Evolutionary conservation across 495 filamentous ascomycete species (phyloP).

Genomic region (Penicillium robsamsonii): DNA sequence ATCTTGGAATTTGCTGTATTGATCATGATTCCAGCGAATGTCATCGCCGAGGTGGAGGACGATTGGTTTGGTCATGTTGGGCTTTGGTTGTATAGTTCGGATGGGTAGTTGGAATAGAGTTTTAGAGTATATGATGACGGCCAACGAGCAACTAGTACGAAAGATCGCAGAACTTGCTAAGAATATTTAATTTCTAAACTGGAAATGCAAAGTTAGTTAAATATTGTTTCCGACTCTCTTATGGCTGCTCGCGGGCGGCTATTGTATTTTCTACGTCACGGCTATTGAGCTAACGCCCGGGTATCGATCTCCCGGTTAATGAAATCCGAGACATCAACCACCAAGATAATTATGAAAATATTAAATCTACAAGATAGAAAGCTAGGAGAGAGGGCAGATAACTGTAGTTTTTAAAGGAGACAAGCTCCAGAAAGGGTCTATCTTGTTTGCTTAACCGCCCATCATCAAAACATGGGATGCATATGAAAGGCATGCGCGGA

Average conservation of each 20-base stretch:
- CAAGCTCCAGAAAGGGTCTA: too few species aligned
- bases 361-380: background rate
- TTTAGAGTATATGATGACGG: background rate
- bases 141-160: background rate
- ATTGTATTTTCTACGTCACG: background rate
- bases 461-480: too few species aligned
- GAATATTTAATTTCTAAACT: background rate
- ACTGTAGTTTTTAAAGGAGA: background rate
- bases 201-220: background rate
- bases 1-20: slow-evolving; percentile 53
- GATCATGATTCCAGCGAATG: slow-evolving; percentile 62
- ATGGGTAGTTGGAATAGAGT: background rate
- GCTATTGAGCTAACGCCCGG: slow-evolving; percentile 8
- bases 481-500: too few species aligned
- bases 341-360: background rate
- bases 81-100: background rate
- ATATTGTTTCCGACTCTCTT: background rate
- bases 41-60: slow-evolving; percentile 70
- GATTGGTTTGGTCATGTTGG: slow-evolving; percentile 31
- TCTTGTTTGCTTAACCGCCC: too few species aligned
- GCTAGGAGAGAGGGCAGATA: background rate
- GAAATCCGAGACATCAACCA: slow-evolving; percentile 6
- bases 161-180: background rate
- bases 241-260: background rate
- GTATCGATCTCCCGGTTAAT: slow-evolving; percentile 8